Conservation (phyloP, 2,329 filamentous ascomycete genomes). For the Colletotrichum somersetense region DNA sequence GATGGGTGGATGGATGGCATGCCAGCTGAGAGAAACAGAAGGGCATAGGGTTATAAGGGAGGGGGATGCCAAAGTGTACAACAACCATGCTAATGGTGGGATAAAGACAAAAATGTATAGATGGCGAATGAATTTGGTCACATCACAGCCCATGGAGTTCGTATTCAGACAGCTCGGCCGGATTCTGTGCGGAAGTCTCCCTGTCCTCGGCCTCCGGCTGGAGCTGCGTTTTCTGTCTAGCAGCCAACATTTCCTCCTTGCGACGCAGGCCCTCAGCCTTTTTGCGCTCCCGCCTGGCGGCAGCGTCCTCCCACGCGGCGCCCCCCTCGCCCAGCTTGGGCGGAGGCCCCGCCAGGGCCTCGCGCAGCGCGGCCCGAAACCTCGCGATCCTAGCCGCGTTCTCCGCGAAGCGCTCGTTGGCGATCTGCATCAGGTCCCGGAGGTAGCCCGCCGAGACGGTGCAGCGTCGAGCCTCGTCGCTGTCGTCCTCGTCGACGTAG, state of each 20-base stretch:
- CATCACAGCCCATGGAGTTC: slow-evolving; percentile 30
- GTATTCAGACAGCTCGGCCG: slow-evolving; percentile 20
- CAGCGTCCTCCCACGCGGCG: slow-evolving; percentile 67
- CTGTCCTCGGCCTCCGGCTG: background rate
- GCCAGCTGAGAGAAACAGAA: slow-evolving; percentile 4
- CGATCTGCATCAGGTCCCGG: slow-evolving; percentile 73
- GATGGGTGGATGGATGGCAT: background rate
- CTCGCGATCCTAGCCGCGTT: slow-evolving; percentile 76
- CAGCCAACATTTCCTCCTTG: slow-evolving; percentile 57
- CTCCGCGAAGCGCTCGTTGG: slow-evolving; percentile 80
- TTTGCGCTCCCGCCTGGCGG: slow-evolving; percentile 66
- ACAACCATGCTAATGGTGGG: slow-evolving; percentile 47
- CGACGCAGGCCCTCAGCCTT: slow-evolving; percentile 68
- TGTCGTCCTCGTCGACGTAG: slow-evolving; percentile 49
- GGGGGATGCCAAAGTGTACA: slow-evolving; percentile 46
- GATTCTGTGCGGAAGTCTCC: background rate
- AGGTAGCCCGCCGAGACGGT: slow-evolving; percentile 78
- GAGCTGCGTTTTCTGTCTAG: slow-evolving; percentile 10
- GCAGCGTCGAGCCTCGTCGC: slow-evolving; percentile 52
- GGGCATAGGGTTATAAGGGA: background rate
- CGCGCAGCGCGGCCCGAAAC: slow-evolving; percentile 67
- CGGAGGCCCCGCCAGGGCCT: slow-evolving; percentile 47
- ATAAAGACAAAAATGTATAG: slow-evolving; percentile 39
- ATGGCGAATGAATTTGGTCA: slow-evolving; percentile 35
- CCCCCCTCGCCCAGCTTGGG: slow-evolving; percentile 47